These are phyloP conservation scores for Ustilago cynodontis DNA, from an alignment of 1,284 basidiomycete genomes.

Conservation along the genomic window DNA sequence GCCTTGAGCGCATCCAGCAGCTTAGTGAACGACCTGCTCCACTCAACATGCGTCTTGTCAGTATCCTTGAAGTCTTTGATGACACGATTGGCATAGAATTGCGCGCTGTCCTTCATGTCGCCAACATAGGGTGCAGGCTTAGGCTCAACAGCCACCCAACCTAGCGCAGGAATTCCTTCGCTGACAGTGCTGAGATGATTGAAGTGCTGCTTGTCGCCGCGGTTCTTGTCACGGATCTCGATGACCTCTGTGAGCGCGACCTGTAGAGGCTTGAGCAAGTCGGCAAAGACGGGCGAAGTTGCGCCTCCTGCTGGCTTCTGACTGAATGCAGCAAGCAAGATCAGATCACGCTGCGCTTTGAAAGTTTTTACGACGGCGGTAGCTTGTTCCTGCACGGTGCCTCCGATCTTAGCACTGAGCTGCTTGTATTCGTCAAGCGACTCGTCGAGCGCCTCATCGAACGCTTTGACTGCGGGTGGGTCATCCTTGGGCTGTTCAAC, in stretches of 20 bases:
- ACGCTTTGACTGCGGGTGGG: constrained; percentile 79
- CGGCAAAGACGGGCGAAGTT: constrained; percentile 75
- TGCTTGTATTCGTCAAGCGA: constrained; percentile 81
- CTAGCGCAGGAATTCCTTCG: constrained; percentile 86
- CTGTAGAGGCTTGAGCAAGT: constrained; percentile 80
- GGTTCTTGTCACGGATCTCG: constrained; percentile 83
- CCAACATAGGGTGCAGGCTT: constrained; percentile 86
- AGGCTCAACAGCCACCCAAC: constrained; percentile 86
- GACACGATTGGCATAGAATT: constrained; percentile 91
- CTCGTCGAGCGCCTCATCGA: constrained; percentile 80
- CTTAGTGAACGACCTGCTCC: constrained; percentile 81
- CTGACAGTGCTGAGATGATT: constrained; percentile 84
- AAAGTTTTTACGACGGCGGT: constrained; percentile 79
- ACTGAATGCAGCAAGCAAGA: constrained; percentile 80
- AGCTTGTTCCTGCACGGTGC: constrained; percentile 77
- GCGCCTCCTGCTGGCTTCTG: constrained; percentile 76
- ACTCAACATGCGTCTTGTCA: constrained; percentile 88
- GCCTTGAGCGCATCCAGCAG: constrained; percentile 83
- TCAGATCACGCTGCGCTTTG: constrained; percentile 77
- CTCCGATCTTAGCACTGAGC: constrained; percentile 81
- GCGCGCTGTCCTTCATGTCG: constrained; percentile 87
- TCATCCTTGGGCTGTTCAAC: constrained; percentile 65
- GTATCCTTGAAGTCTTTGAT: constrained; percentile 90
- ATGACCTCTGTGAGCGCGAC: constrained; percentile 81
- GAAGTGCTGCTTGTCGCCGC: constrained; percentile 84